These are phyloP conservation scores for Chenopodium berlandieri DNA, from an alignment of 148 eudicot genomes.

Conservation along the genomic window DNA sequence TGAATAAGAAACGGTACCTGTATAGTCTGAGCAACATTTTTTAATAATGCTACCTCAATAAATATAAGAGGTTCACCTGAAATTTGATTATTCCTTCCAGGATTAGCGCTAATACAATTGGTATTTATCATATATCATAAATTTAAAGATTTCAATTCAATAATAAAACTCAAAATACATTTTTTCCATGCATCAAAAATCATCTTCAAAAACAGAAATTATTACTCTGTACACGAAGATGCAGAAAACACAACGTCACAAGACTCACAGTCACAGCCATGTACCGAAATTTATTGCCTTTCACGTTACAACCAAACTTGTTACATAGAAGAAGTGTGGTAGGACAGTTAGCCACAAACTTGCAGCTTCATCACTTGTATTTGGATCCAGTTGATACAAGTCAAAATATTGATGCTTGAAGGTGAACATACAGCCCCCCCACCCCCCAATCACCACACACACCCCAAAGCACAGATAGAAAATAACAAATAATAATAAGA, in stretches of 20 bases:
- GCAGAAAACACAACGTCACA: neutral
- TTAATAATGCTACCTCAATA: conserved; percentile 93
- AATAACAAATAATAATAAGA: neutral
- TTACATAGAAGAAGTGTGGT: neutral
- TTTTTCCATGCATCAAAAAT: neutral
- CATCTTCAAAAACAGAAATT: neutral
- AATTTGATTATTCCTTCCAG: conserved; percentile 12
- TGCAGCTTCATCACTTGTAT: neutral
- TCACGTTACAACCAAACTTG: neutral
- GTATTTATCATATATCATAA: neutral
- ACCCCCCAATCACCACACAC: neutral
- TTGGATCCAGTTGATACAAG: neutral
- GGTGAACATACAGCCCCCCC: neutral
- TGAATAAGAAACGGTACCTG: conserved; percentile 46
- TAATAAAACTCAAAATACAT: neutral
- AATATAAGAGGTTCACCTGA: conserved; percentile 98
- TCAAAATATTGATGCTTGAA: neutral
- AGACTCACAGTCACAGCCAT: neutral
- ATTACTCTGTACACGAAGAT: neutral
- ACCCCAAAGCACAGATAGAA: neutral
- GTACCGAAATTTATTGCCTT: conserved; percentile 2
- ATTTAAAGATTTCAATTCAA: neutral
- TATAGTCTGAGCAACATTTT: conserved; percentile 71
- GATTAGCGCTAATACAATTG: conserved; percentile 13
- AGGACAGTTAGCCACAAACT: neutral